These are phyloP conservation scores for Leptomonas seymouri DNA, from an alignment of 208 protist genomes.

Conservation along the genomic window DNA sequence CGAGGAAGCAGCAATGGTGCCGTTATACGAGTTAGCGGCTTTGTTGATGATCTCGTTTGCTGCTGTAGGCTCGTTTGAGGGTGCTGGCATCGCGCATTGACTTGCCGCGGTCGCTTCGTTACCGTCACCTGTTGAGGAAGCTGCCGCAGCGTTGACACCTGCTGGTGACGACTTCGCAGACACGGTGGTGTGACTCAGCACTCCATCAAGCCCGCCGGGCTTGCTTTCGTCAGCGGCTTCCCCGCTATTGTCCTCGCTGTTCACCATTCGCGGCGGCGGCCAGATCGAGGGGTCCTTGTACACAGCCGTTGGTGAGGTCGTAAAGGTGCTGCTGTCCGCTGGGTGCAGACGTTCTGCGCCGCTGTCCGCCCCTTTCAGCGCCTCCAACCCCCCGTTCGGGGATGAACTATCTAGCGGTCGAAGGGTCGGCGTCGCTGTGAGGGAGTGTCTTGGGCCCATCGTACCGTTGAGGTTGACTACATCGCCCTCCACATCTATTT, in stretches of 20 bases:
- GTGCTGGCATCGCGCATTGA: background rate
- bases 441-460: background rate
- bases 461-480: background rate
- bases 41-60: too few species aligned
- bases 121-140: background rate
- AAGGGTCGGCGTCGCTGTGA: background rate
- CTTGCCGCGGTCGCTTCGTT: background rate
- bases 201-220: background rate
- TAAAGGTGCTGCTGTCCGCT: background rate
- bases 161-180: background rate
- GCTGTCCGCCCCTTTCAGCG: conserved; percentile 1
- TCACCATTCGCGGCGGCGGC: background rate
- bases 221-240: background rate
- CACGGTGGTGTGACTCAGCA: background rate
- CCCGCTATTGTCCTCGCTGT: background rate
- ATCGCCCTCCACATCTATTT: conserved; percentile 4
- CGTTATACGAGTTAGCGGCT: background rate
- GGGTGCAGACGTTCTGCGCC: conserved; percentile 2
- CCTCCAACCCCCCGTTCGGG: background rate
- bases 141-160: background rate
- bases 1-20: background rate
- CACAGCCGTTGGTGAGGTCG: conserved; percentile 1
- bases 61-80: background rate
- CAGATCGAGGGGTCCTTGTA: background rate
- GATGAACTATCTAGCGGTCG: background rate